Conservation (phyloP, 2,329 filamentous ascomycete genomes). For the Cercospora sp. region DNA sequence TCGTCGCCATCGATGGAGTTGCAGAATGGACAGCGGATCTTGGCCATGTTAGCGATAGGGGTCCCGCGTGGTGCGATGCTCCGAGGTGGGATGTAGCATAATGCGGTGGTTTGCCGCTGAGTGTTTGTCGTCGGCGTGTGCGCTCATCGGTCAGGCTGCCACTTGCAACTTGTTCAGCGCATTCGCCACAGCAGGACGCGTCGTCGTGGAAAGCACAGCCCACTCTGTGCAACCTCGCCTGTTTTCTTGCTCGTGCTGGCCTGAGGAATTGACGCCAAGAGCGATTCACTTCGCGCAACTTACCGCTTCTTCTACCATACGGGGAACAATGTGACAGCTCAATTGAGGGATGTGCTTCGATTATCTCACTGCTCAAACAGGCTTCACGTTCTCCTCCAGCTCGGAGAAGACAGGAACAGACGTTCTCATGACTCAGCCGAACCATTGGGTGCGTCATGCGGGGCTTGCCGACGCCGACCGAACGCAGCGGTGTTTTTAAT, state of each 20-base stretch:
- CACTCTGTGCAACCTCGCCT: conserved; percentile 1
- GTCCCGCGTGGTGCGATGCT: conserved; percentile 2
- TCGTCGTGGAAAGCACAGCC: conserved; percentile 2
- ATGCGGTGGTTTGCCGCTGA: neutral
- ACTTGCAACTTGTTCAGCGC: neutral
- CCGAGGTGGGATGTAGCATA: conserved; percentile 7
- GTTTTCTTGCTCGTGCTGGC: neutral
- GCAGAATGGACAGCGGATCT: conserved; percentile 35
- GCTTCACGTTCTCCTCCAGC: neutral
- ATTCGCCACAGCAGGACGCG: neutral
- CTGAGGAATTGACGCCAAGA: neutral
- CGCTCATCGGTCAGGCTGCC: neutral
- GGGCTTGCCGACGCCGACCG: conserved; percentile 1
- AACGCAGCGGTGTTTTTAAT: conserved; percentile 7
- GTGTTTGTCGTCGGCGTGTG: neutral
- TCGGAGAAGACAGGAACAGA: neutral
- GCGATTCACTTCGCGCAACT: neutral
- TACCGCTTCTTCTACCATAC: neutral
- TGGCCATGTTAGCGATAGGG: conserved; percentile 26
- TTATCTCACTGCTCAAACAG: neutral
- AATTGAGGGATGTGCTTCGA: too few species aligned
- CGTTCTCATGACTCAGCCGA: neutral
- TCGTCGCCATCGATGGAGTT: conserved; percentile 28
- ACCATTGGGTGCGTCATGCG: conserved; percentile 5
- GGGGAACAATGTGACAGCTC: neutral